Evolutionary conservation across 2,329 filamentous ascomycete genomes (phyloP).

Genomic region (Zasmidium citrigriseum): DNA sequence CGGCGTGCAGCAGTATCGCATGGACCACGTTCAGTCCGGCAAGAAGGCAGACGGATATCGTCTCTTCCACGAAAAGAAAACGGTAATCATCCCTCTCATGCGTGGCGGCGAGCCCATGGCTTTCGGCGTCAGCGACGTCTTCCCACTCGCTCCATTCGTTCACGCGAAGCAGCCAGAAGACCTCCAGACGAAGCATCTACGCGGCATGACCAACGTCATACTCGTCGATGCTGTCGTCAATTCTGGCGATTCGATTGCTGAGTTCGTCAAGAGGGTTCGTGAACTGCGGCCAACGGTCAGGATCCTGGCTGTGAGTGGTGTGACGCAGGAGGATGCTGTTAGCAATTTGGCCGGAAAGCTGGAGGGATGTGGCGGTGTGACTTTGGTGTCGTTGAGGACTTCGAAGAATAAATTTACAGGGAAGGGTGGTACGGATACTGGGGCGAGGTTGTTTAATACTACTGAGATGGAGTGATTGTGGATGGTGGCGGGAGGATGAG

Average conservation of each 20-base stretch:
- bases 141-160: conserved; percentile 55
- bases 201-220: conserved; percentile 45
- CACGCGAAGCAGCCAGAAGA: conserved; percentile 48
- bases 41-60: conserved; percentile 45
- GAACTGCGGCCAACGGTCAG: conserved; percentile 39
- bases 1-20: conserved; percentile 52
- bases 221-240: conserved; percentile 66
- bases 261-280: conserved; percentile 54
- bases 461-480: conserved; percentile 41
- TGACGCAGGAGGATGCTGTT: conserved; percentile 49
- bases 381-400: conserved; percentile 54
- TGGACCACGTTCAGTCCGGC: conserved; percentile 56
- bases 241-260: conserved; percentile 51
- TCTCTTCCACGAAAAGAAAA: conserved; percentile 50
- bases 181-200: conserved; percentile 46
- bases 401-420: conserved; percentile 61
- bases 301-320: conserved; percentile 59
- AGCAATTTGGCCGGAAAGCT: conserved; percentile 25
- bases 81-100: conserved; percentile 62
- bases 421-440: conserved; percentile 57
- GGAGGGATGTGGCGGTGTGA: conserved; percentile 31
- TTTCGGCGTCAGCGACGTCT: conserved; percentile 55
- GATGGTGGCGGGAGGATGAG: neutral
- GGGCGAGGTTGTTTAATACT: conserved; percentile 62
- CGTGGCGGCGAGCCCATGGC: conserved; percentile 65